Conservation (phyloP, 2,329 filamentous ascomycete genomes). For the Cladorrhinum sp. region DNA sequence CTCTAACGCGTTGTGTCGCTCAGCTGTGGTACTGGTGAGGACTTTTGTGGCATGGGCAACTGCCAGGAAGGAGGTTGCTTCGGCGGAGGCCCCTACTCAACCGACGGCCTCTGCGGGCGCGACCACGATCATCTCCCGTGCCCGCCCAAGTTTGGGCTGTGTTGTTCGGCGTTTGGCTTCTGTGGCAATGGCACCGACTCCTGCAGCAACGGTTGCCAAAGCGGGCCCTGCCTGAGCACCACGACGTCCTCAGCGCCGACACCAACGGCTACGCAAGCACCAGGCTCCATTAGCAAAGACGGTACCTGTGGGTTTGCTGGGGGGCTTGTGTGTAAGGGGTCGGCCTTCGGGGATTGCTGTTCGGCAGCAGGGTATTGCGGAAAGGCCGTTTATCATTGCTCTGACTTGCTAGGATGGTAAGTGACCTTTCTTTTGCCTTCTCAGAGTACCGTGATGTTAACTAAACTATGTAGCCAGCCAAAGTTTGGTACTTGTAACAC, state of each 20-base stretch:
- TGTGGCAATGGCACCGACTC: slow-evolving; percentile 12
- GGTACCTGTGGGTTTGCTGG: no score
- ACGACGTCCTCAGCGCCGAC: background rate
- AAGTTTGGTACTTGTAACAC: background rate
- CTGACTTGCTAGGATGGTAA: no score
- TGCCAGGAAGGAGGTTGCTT: no score
- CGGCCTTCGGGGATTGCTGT: slow-evolving; percentile 1
- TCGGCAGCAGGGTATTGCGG: slow-evolving; percentile 6
- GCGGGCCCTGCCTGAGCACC: background rate
- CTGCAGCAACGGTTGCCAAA: slow-evolving; percentile 13
- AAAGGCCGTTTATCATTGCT: no score
- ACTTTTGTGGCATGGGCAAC: no score
- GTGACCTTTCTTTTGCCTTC: slow-evolving; percentile 1
- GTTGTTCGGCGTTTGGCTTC: slow-evolving; percentile 16
- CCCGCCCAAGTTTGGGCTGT: slow-evolving; percentile 13
- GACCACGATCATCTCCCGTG: no score
- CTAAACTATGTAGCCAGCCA: no score
- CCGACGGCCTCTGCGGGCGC: background rate
- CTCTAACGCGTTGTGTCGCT: no score
- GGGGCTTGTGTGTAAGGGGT: background rate
- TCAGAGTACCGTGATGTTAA: no score
- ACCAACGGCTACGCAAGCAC: background rate
- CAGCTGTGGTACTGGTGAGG: background rate
- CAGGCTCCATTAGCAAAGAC: no score
- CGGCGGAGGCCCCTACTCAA: background rate